phyloP scores from a whole-genome alignment of 2,329 filamentous ascomycete species.

The Microdochium nivale region DNA sequence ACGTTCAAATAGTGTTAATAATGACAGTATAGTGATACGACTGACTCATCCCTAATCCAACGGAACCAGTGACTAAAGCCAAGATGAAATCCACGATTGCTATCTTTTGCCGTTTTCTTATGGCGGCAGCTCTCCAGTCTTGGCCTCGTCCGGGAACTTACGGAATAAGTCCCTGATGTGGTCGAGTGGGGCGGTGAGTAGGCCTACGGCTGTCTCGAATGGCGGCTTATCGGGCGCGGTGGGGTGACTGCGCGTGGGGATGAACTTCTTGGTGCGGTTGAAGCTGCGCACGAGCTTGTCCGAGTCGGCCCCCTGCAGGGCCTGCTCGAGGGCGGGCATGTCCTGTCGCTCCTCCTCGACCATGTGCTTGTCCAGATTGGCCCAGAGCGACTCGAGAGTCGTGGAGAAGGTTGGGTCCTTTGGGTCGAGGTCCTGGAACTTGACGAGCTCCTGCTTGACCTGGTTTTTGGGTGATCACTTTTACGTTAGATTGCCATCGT shows the following conservation, averaged over 20 bases:
- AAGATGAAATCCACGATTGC: too few relatives aligned
- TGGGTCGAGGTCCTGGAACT: conserved; percentile 33
- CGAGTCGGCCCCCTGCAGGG: conserved; percentile 25
- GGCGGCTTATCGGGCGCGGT: conserved; percentile 40
- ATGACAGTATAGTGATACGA: too few relatives aligned
- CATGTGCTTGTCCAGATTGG: conserved; percentile 25
- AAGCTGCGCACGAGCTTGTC: conserved; percentile 33
- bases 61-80: too few relatives aligned
- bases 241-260: conserved; percentile 42
- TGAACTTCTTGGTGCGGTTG: conserved; percentile 42
- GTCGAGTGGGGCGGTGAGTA: conserved; percentile 49
- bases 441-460: conserved; percentile 42
- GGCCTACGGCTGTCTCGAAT: conserved; percentile 44
- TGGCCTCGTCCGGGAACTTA: conserved; percentile 36
- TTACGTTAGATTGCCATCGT: too few relatives aligned
- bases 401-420: neutral
- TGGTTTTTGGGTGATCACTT: conserved; percentile 13
- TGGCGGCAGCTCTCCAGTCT: neutral
- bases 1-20: too few relatives aligned
- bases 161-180: conserved; percentile 44
- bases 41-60: too few relatives aligned
- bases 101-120: neutral
- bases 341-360: conserved; percentile 27
- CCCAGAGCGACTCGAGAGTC: conserved; percentile 8
- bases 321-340: conserved; percentile 35